Evolutionary conservation across 495 filamentous ascomycete genomes (phyloP), one percentile per base, ranked within the genome.

Genomic region (Penicillium verhagenii): DNA sequence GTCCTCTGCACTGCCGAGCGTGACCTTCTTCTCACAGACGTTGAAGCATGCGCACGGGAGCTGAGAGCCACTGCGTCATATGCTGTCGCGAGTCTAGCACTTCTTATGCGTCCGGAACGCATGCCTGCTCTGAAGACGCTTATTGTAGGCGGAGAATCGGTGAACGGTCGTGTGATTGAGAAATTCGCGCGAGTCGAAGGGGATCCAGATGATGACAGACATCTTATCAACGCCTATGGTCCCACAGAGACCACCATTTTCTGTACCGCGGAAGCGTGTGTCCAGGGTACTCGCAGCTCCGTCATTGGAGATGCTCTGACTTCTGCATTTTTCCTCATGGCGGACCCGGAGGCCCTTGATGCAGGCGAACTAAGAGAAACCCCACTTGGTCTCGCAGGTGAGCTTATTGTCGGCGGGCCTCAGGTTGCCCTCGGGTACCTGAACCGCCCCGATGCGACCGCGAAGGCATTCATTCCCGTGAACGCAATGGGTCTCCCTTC

Each of bases 401-500:
- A 83, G 62, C 60, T 83, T 10, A 55, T 54, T 21, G 62, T 81
- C 47, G 77, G 68, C 1, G 80, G 80, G 1, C 68, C 74, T 0
- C 73, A 74, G 16, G 71, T 81, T 1, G 66, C 74, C n/a, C 48
- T 63, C 16, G 78, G 75, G 2, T 83, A 83, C 53, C 54, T 78
- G 1, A 65, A 71, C 21, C 76, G 84, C 6, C 65, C 63, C 2
- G 55, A 65, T 6, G 52, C 71, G 24, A 77, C 72, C 2, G 58
- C 59, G 0, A 50, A 58, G 6, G 60, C 56, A 0, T 85, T 83
- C 45, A 31, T 80, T n/a, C 21, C 58, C 0, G 65, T 78, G 50
- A 48, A 51, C 0, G 63, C 67, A 8, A 74, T 71, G 26, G 70
- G 69, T 1, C 44, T 54, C 28, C 67, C 96, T 20, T 96, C 96